A percentile compares a stretch with the other conserved stretches of the same genome.
phyloP scores from a whole-genome alignment of 176 grass and related monocot species.

The Saccharum officinarum region DNA sequence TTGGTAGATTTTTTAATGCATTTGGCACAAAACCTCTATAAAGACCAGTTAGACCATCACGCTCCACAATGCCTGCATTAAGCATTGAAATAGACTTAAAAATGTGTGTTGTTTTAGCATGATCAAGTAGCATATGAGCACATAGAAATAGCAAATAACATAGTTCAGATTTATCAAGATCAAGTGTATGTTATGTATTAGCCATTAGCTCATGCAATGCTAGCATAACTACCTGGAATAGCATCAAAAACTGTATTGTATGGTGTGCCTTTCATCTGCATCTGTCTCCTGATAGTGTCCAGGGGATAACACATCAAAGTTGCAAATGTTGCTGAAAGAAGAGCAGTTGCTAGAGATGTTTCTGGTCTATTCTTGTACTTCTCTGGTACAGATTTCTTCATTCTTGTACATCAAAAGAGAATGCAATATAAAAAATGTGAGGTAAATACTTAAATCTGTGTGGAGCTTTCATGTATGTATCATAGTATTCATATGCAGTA shows the following conservation, averaged over 20 bases:
- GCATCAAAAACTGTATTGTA: conserved; percentile 87
- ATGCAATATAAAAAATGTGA: conserved; percentile 10
- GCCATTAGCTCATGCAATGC: background rate
- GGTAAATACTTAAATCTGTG: background rate
- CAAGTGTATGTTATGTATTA: conserved; percentile 21
- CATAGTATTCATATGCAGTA: conserved; percentile 2
- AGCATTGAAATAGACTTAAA: conserved; percentile 12
- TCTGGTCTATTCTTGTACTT: conserved; percentile 85
- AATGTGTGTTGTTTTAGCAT: conserved; percentile 13
- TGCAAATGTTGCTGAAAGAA: conserved; percentile 89
- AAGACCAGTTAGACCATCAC: conserved; percentile 76
- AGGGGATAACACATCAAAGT: conserved; percentile 94
- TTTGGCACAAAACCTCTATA: conserved; percentile 98
- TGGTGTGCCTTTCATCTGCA: conserved; percentile 97
- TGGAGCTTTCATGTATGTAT: conserved; percentile 24
- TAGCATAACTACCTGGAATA: conserved; percentile 56
- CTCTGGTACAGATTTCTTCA: conserved; percentile 97
- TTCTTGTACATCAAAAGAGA: conserved; percentile 43
- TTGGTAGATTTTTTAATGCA: conserved; percentile 89
- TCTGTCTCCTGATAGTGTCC: conserved; percentile 96
- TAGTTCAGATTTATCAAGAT: conserved; percentile 13
- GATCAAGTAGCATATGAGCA: background rate
- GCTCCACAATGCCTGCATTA: conserved; percentile 80
- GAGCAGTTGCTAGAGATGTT: conserved; percentile 86
- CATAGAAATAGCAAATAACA: conserved; percentile 14